A percentile compares a stretch with the other conserved stretches of the same genome.
Conservation (phyloP, 2,329 filamentous ascomycete genomes). For the Erysiphe pulchra region DNA sequence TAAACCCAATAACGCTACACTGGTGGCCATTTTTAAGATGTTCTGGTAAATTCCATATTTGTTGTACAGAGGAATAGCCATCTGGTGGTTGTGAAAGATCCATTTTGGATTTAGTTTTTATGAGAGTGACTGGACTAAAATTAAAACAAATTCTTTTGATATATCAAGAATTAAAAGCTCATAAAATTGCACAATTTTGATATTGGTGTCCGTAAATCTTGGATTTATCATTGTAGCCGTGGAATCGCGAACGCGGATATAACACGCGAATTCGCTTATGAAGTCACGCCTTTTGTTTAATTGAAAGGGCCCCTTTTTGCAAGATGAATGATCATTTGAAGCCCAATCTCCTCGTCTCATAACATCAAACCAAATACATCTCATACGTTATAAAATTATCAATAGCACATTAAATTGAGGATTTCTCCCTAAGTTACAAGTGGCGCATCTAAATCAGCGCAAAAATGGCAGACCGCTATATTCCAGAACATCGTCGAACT, state of each 20-base stretch:
- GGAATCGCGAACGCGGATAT: no score
- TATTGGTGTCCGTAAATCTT: no score
- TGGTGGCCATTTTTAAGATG: slow-evolving; percentile 9
- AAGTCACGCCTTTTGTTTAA: slow-evolving; percentile 1
- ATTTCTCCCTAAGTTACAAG: no score
- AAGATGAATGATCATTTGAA: neutral
- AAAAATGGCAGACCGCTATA: slow-evolving; percentile 89
- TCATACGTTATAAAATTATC: no score
- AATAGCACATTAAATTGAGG: no score
- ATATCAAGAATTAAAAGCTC: no score
- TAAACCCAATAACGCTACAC: slow-evolving; percentile 41
- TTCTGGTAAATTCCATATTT: neutral
- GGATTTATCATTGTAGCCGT: no score
- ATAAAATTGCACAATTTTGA: no score
- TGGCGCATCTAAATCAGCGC: slow-evolving; percentile 3
- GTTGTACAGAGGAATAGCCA: neutral
- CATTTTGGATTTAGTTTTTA: no score
- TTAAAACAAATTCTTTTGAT: no score
- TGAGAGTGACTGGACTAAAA: no score
- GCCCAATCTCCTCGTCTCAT: neutral
- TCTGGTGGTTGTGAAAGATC: neutral
- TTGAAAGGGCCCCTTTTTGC: neutral
- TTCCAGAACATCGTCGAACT: slow-evolving; percentile 94
- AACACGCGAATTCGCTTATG: neutral
- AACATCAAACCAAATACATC: neutral